Base-by-base conservation (phyloP, 2,329 filamentous ascomycete genomes). In the Diaporthe australafricana region DNA sequence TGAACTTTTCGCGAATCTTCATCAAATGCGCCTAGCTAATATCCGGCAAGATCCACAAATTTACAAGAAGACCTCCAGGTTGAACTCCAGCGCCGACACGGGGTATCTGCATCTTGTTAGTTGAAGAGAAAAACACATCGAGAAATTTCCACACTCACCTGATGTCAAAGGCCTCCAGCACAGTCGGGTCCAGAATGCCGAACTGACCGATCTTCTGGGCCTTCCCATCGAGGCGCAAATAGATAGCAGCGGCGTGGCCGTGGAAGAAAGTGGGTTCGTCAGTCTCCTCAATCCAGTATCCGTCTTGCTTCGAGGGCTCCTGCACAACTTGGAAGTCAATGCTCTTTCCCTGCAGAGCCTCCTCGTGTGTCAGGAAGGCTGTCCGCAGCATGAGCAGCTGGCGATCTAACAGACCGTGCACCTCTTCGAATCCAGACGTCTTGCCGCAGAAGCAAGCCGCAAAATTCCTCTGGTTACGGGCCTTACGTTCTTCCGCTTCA, bases 361-460 rank as follows among this genome's bases (percentile, higher is more conserved):
- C 93, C 78, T 95, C 94, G 72, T 89, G 88, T 3, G 91, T 93
- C 72, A 96, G 84, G 85, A 98, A 98, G 52, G 91, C 89, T 57
- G 91, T 93, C 79, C 93, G 93, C 73, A 99, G 89, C 96, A 98
- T 98, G 73, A 94, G 86, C 89, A 99, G 92, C 74, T 98, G 85
- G 68, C 96, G 92, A 83, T 99, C 96, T 53, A 99, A 86, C 75
- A 99, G 88, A 71, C 96, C 96, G 83, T 99, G 97, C 3, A 99
- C 94, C 75, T 97, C 87, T 84, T 99, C 96, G 82, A 99, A 99
- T 52, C 97, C 96, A 77, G 92, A 95, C 4, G 91, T 94, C 87
- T 96, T 98, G 79, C 95, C 95, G 83, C 96, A 98, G 89, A 93
- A 98, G 1, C 95, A 95, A 12, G 95, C 96, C n/a, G 94, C 94